phyloP scores from a whole-genome alignment of 2,329 filamentous ascomycete genomes.

The Microdochium trichocladiopsis region DNA sequence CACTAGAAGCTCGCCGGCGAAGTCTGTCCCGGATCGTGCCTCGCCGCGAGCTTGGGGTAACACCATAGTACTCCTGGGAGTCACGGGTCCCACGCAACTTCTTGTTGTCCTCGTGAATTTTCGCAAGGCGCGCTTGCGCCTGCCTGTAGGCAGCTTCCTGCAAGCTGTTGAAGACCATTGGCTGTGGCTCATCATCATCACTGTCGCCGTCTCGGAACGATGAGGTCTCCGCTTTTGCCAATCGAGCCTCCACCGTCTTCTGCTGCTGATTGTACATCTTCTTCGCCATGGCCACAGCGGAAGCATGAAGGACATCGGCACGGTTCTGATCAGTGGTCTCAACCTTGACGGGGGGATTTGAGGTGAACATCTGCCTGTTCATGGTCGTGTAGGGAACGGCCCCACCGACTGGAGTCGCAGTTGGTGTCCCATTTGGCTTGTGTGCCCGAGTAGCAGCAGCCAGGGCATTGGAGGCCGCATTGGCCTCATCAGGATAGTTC shows the following conservation, averaged over 20 bases:
- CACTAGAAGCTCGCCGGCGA: constrained; percentile 60
- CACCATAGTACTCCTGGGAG: constrained; percentile 72
- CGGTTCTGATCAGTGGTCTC: constrained; percentile 70
- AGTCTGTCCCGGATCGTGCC: constrained; percentile 47
- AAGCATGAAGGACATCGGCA: constrained; percentile 68
- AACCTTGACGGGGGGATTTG: constrained; percentile 61
- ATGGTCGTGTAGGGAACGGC: constrained; percentile 63
- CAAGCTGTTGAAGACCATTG: constrained; percentile 55
- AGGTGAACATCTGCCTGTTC: constrained; percentile 69
- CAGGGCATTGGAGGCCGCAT: constrained; percentile 60
- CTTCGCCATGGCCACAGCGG: constrained; percentile 83
- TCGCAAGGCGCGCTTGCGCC: constrained; percentile 75
- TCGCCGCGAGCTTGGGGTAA: constrained; percentile 27
- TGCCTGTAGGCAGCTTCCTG: constrained; percentile 84
- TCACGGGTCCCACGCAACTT: constrained; percentile 40
- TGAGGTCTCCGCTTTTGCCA: constrained; percentile 23
- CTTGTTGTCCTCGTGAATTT: constrained; percentile 65
- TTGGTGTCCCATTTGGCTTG: constrained; percentile 35
- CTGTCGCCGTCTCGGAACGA: constrained; percentile 20
- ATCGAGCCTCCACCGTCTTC: constrained; percentile 45
- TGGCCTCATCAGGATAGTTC: constrained; percentile 48
- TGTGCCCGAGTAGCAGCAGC: constrained; percentile 67
- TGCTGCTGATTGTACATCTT: constrained; percentile 74
- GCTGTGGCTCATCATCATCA: constrained; percentile 30
- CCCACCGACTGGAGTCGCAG: constrained; percentile 51